phyloP scores from a whole-genome alignment of 768 basidiomycete genomes.

The Daedaleopsis sinensis region DNA sequence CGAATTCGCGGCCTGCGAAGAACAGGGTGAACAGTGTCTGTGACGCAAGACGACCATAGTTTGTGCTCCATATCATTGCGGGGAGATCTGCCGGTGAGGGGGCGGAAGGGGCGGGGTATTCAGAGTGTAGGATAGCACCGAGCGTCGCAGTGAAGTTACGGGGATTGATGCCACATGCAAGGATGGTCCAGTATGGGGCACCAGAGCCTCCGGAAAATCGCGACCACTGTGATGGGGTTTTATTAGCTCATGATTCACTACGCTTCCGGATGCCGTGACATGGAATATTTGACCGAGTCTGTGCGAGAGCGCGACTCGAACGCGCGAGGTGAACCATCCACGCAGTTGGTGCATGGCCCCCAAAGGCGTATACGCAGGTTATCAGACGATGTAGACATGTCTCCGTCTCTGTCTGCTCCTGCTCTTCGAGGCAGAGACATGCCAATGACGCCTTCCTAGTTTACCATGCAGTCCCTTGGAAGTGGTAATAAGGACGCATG shows the following conservation, averaged over 20 bases:
- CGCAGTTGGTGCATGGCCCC: no score
- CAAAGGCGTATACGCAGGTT: no score
- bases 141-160: constrained; percentile 84
- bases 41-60: constrained; percentile 86
- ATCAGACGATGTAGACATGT: not conserved
- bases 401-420: not conserved
- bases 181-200: constrained; percentile 91
- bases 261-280: no score
- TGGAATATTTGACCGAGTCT: no score
- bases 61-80: constrained; percentile 97
- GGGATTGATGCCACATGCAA: constrained; percentile 89
- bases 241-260: no score
- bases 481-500: not conserved
- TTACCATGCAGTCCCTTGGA: no score
- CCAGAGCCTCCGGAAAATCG: constrained; percentile 95
- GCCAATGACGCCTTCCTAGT: not conserved
- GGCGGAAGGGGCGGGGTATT: constrained; percentile 68
- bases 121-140: constrained; percentile 84
- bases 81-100: constrained; percentile 79
- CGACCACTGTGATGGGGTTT: constrained; percentile 67
- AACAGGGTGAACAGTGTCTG: constrained; percentile 95
- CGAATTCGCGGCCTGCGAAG: constrained; percentile 88
- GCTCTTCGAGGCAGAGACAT: not conserved
- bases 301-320: no score
- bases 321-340: no score